These are phyloP conservation scores for Neurospora pannonica DNA, from an alignment of 495 filamentous ascomycete species.

Conservation along the genomic window DNA sequence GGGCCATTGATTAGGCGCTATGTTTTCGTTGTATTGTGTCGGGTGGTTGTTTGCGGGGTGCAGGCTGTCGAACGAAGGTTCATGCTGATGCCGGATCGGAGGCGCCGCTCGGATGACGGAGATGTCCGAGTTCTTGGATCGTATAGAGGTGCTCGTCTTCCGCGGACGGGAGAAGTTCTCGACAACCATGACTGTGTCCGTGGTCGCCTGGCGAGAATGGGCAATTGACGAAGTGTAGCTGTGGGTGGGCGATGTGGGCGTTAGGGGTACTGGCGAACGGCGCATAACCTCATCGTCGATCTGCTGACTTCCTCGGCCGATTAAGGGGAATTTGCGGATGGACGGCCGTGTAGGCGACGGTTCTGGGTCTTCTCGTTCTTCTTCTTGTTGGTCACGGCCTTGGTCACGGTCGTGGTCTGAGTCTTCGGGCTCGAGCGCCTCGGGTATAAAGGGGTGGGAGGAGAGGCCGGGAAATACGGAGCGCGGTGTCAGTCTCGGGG, in stretches of 20 bases:
- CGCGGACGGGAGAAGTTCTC: slow-evolving; percentile 47
- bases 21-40: slow-evolving; percentile 5
- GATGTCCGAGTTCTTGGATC: slow-evolving; percentile 28
- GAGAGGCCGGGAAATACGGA: slow-evolving; percentile 24
- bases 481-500: slow-evolving; percentile 10
- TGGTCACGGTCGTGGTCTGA: background rate
- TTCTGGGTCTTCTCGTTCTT: background rate
- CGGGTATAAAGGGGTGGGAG: slow-evolving; percentile 25
- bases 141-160: slow-evolving; percentile 30
- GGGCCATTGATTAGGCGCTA: slow-evolving; percentile 20
- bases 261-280: slow-evolving; percentile 4
- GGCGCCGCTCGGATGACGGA: slow-evolving; percentile 20
- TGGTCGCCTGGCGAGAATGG: slow-evolving; percentile 4
- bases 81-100: slow-evolving; percentile 15
- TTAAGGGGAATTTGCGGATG: slow-evolving; percentile 15
- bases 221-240: background rate
- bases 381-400: background rate
- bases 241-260: slow-evolving; percentile 6
- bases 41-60: slow-evolving; percentile 17
- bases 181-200: slow-evolving; percentile 18
- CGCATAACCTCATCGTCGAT: slow-evolving; percentile 4
- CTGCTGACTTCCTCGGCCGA: slow-evolving; percentile 18
- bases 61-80: slow-evolving; percentile 17
- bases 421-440: slow-evolving; percentile 10
- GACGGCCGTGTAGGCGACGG: background rate